Conservation (phyloP, 768 basidiomycete species). For the Scleroderma citrinum region DNA sequence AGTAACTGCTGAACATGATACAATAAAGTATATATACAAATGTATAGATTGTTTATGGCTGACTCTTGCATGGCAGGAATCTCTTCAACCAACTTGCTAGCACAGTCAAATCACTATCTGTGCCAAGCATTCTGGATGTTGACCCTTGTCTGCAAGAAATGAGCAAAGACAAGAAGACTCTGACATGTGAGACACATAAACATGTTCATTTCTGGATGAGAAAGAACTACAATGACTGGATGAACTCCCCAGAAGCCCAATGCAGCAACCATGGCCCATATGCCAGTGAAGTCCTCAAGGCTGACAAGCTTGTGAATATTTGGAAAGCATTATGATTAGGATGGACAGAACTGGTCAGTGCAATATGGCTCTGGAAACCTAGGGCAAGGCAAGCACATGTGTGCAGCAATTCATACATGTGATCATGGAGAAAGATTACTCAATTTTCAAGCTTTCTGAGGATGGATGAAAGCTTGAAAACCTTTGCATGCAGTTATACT, state of each 20-base stretch:
- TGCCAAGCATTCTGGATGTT: background rate
- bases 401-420: background rate
- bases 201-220: background rate
- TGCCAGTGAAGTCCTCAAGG: background rate
- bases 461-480: constrained; percentile 5
- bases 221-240: background rate
- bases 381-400: constrained; percentile 2
- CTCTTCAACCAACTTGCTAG: background rate
- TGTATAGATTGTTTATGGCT: background rate
- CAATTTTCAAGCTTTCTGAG: background rate
- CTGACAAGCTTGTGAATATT: background rate
- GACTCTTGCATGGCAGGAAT: background rate
- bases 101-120: background rate
- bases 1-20: background rate
- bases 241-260: background rate
- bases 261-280: background rate
- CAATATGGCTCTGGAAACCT: background rate
- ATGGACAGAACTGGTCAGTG: constrained; percentile 2
- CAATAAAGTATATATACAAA: background rate
- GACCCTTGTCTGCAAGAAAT: background rate
- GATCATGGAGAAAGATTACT: constrained; percentile 1
- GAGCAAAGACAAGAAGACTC: background rate
- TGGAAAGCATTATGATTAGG: background rate
- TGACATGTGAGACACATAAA: background rate
- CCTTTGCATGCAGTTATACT: background rate